These are phyloP conservation scores for Apiosordaria backusii DNA, from an alignment of 495 filamentous ascomycete genomes.

Conservation along the genomic window DNA sequence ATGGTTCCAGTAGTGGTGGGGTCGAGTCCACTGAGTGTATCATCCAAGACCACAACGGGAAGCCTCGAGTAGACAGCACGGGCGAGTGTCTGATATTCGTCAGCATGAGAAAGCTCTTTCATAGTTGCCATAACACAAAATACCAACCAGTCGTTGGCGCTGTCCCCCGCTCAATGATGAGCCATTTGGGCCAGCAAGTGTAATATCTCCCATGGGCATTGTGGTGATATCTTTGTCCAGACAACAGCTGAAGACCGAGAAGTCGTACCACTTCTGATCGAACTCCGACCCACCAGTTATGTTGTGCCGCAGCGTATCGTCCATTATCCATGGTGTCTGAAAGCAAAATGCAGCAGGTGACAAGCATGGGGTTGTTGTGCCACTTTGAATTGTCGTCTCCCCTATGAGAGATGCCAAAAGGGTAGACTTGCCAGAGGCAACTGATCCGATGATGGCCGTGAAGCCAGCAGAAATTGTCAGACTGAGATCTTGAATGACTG, in stretches of 20 bases:
- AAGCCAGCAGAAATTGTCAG: constrained; percentile 11
- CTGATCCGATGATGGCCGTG: constrained; percentile 29
- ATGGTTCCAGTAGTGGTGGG: neutral
- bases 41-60: neutral
- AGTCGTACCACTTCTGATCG: neutral
- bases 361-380: constrained; percentile 28
- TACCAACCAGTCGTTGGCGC: constrained; percentile 48
- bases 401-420: constrained; percentile 32
- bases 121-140: neutral
- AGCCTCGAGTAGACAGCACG: neutral
- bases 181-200: constrained; percentile 57
- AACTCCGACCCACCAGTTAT: constrained; percentile 39
- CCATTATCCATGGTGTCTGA: constrained; percentile 38
- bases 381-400: neutral
- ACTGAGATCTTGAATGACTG: neutral
- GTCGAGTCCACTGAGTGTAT: neutral
- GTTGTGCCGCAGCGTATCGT: constrained; percentile 34
- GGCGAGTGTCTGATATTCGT: neutral
- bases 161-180: constrained; percentile 62
- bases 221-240: neutral
- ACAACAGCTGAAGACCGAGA: neutral
- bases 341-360: constrained; percentile 32
- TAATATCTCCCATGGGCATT: constrained; percentile 27
- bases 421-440: constrained; percentile 36
- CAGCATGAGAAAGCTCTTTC: neutral